Evolutionary conservation across 305 asterid genomes (phyloP).

Genomic region (Nicotiana rustica): DNA sequence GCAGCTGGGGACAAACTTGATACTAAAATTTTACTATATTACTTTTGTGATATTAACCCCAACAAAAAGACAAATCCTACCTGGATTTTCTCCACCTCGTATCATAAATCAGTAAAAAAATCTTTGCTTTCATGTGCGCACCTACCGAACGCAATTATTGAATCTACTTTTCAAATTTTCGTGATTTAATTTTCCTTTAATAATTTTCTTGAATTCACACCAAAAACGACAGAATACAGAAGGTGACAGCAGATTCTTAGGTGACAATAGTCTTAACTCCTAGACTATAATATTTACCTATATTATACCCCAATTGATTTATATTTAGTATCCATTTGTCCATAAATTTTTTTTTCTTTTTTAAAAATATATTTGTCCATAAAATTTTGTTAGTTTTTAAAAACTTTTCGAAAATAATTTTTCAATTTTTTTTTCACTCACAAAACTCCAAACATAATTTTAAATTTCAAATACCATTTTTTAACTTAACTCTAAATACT

Average conservation of each 20-base stretch:
- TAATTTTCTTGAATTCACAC: conserved; percentile 29
- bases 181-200: conserved; percentile 13
- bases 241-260: conserved; percentile 27
- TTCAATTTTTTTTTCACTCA: too few species aligned
- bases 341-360: too few species aligned
- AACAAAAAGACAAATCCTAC: conserved; percentile 13
- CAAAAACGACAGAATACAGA: background rate
- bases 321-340: too few species aligned
- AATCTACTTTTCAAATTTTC: conserved; percentile 3
- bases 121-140: background rate
- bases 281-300: background rate
- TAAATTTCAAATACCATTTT: too few species aligned
- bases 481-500: too few species aligned
- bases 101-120: background rate
- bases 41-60: background rate
- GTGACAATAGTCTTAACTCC: conserved; percentile 15
- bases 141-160: background rate
- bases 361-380: too few species aligned
- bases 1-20: too few species aligned
- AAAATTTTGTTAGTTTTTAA: too few species aligned
- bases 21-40: too few species aligned
- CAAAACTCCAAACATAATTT: too few species aligned
- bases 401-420: too few species aligned
- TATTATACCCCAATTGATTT: too few species aligned
- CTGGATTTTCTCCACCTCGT: conserved; percentile 9